A percentile compares a stretch with the other conserved stretches of the same genome.
Conservation (phyloP, 148 eudicot genomes). For the Dysphania ambrosioides region DNA sequence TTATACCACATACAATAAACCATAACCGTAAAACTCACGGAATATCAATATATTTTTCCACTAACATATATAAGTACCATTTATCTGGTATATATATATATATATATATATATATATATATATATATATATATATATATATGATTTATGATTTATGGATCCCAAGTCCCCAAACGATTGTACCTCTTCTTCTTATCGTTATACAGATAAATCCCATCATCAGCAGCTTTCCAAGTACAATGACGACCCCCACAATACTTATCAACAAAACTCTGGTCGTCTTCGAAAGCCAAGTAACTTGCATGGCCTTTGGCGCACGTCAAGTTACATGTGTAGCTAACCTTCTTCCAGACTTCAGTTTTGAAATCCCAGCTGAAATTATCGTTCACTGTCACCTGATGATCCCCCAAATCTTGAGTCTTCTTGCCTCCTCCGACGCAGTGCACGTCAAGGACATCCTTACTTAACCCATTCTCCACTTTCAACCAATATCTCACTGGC, state of each 20-base stretch:
- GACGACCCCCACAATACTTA: slow-evolving; percentile 22
- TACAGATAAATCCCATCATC: slow-evolving; percentile 24
- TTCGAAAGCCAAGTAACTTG: slow-evolving; percentile 2
- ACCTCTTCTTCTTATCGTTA: neutral
- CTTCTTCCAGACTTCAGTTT: neutral
- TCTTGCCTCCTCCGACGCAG: neutral
- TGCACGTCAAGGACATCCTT: neutral
- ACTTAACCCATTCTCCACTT: slow-evolving; percentile 7
- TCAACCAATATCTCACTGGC: slow-evolving; percentile 12
- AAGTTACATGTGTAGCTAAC: neutral
- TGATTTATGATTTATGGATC: too few species aligned
- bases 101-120: too few species aligned
- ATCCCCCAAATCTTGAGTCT: neutral
- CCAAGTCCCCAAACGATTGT: slow-evolving; percentile 4
- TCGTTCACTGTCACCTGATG: neutral
- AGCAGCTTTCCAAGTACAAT: slow-evolving; percentile 21
- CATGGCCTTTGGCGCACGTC: slow-evolving; percentile 1
- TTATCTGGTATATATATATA: too few species aligned
- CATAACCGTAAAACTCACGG: too few species aligned
- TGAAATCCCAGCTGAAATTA: slow-evolving; percentile 9
- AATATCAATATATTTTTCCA: too few species aligned
- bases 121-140: too few species aligned
- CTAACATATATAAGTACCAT: too few species aligned
- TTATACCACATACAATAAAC: too few species aligned
- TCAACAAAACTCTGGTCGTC: slow-evolving; percentile 14